Base-by-base conservation (phyloP, 2,329 filamentous ascomycete species). In the Parascedosporium putredinis region DNA sequence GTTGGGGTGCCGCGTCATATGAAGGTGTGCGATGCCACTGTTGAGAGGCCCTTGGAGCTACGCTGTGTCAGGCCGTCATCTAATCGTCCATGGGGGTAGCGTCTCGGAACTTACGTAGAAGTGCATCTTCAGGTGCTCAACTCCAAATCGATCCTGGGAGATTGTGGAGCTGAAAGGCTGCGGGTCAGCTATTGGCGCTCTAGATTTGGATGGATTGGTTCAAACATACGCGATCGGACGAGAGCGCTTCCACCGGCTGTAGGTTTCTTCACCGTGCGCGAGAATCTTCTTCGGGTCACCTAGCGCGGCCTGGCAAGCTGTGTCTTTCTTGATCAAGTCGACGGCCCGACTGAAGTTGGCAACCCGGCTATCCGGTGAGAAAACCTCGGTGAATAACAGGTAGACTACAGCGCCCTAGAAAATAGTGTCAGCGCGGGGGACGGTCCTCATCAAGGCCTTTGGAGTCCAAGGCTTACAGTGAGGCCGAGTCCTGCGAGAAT, bases 331-430 rank as follows among this genome's bases (percentile, higher is more conserved):
- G 62, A 97, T 82, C 53, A 82, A 81, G 60, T 86, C 79, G 45
- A 94, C 85, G 1, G 88, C 87, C 55, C 86, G 83, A 68, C 94
- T 95, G 74, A 95, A 96, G 62, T 93, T 82, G 51, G 82, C 79
- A 14, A 85, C 91, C 66, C 88, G 90, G 71, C 87, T 93, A 61
- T 90, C 84, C 18, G 86, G 77, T 3, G 86, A 85, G 64, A 95
- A 88, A 42, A 95, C 86, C 54, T 95, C 88, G 3, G 79, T 77
- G 66, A 85, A 95, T 20, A 95, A 73, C 46, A 93, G 74, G 58
- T 87, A 88, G 50, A 75, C 76, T 8, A 96, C 84, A n/a, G 81
- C 83, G 53, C 81, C 81, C 85, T 89, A 57, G 52, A 42, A 20
- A 55, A 33, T 58, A 43, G 36, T 44, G 33, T 23, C 4, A 33